phyloP scores from a whole-genome alignment of 306 rosid genomes.

The Trifolium fragiferum region DNA sequence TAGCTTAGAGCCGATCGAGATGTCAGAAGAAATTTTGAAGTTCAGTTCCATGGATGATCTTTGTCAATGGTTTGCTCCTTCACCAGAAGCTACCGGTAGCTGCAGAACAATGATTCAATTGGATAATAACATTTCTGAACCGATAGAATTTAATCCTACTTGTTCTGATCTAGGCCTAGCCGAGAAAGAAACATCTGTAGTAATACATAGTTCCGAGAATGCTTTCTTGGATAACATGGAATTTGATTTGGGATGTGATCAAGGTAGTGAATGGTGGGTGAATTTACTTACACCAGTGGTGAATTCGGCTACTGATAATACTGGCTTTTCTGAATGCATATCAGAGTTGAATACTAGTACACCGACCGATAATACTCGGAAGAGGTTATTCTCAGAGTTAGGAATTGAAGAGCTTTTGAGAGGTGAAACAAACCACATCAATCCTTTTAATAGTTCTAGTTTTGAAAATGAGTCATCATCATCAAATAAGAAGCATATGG shows the following conservation, averaged over 20 bases:
- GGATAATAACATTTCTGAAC: slow-evolving; percentile 49
- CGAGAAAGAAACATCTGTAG: slow-evolving; percentile 38
- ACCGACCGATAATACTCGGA: slow-evolving; percentile 42
- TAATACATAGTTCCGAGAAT: slow-evolving; percentile 42
- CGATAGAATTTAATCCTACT: slow-evolving; percentile 47
- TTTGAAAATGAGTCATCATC: slow-evolving; percentile 56
- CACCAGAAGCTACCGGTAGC: slow-evolving; percentile 47
- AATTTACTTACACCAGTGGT: slow-evolving; percentile 48
- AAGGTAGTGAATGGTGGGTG: slow-evolving; percentile 51
- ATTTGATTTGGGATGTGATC: slow-evolving; percentile 44
- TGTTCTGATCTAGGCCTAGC: slow-evolving; percentile 45
- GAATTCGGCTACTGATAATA: slow-evolving; percentile 38
- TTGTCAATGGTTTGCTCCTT: slow-evolving; percentile 63
- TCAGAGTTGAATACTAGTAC: slow-evolving; percentile 52
- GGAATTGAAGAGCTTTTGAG: slow-evolving; percentile 70
- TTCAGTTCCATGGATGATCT: slow-evolving; percentile 61
- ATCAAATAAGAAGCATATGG: slow-evolving; percentile 45
- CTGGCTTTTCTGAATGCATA: slow-evolving; percentile 48
- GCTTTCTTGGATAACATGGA: slow-evolving; percentile 49
- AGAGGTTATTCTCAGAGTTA: slow-evolving; percentile 72
- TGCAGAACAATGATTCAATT: slow-evolving; percentile 42
- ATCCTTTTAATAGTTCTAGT: slow-evolving; percentile 46
- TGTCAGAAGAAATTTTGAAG: slow-evolving; percentile 49
- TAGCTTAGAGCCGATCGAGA: slow-evolving; percentile 47
- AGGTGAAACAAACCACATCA: slow-evolving; percentile 48